Percentiles rank a stretch among this genome's conserved stretches.
Evolutionary conservation across 2,329 filamentous ascomycete genomes (phyloP).

Genomic region (Hyphodiscus sp.): DNA sequence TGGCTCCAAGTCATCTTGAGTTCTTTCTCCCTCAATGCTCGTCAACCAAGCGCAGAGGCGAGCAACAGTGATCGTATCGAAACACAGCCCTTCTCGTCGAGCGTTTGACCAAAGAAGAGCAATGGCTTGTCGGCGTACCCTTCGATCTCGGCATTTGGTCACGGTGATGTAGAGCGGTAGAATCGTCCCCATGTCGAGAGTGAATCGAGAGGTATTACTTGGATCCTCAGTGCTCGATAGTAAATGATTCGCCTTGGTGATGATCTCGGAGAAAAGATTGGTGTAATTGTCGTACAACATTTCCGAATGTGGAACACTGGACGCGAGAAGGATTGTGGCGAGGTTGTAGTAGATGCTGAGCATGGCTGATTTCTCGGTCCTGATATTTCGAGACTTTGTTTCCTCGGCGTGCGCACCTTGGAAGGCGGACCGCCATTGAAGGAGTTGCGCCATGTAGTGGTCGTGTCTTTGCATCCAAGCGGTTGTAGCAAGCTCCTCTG

Average conservation of each 20-base stretch:
- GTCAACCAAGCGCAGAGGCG: constrained; percentile 28
- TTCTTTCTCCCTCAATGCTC: constrained; percentile 28
- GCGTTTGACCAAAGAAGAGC: constrained; percentile 27
- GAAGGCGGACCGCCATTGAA: constrained; percentile 26
- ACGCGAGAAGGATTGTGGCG: constrained; percentile 27
- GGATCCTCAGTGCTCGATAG: constrained; percentile 26
- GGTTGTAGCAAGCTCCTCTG: constrained; percentile 20
- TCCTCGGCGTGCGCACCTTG: constrained; percentile 23
- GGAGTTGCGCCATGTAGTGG: constrained; percentile 25
- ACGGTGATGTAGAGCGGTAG: constrained; percentile 27
- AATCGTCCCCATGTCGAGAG: constrained; percentile 29
- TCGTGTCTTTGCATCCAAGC: constrained; percentile 25
- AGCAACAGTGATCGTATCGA: constrained; percentile 28
- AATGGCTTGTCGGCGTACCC: constrained; percentile 26
- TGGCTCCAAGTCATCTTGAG: constrained; percentile 21
- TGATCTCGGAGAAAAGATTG: constrained; percentile 25
- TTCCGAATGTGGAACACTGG: constrained; percentile 25
- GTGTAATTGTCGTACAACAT: constrained; percentile 28
- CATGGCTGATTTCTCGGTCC: constrained; percentile 23
- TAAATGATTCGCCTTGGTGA: constrained; percentile 24
- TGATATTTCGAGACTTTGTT: constrained; percentile 18
- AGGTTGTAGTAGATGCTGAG: constrained; percentile 29
- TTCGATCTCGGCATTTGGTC: constrained; percentile 26
- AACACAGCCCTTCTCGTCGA: constrained; percentile 28
- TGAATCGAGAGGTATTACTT: constrained; percentile 26